Evolutionary conservation across 768 basidiomycete species (phyloP).

Genomic region (Lentinula raphanica): DNA sequence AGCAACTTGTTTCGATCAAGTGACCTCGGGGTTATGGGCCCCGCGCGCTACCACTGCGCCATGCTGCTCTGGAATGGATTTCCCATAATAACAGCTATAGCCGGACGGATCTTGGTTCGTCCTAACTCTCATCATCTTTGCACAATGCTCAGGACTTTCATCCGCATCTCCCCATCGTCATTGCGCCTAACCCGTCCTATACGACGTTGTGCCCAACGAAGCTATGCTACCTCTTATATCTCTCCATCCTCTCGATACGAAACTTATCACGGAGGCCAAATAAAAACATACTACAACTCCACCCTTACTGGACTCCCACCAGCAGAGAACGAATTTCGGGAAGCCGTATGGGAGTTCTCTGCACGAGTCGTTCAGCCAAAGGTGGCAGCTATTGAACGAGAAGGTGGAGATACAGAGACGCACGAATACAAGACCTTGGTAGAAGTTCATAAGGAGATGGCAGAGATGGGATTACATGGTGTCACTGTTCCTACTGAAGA

Average conservation of each 20-base stretch:
- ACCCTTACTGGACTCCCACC: not conserved
- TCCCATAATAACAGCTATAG: no score
- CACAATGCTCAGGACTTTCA: not conserved
- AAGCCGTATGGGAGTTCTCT: slow-evolving; percentile 75
- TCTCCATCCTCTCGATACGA: not conserved
- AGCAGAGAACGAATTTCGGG: slow-evolving; percentile 57
- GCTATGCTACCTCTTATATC: not conserved
- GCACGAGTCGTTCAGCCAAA: slow-evolving; percentile 80
- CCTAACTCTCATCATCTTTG: not conserved
- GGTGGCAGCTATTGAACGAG: slow-evolving; percentile 81
- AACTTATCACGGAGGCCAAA: not conserved
- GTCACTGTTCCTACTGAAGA: slow-evolving; percentile 75
- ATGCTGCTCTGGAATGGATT: slow-evolving; percentile 34
- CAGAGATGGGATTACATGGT: slow-evolving; percentile 89
- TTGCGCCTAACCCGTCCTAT: no score
- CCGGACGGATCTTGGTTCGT: not conserved
- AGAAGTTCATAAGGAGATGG: slow-evolving; percentile 87
- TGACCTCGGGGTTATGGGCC: slow-evolving; percentile 62
- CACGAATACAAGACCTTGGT: slow-evolving; percentile 20
- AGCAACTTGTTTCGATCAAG: slow-evolving; percentile 63
- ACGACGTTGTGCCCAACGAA: not conserved
- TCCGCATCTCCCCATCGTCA: not conserved
- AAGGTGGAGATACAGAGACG: slow-evolving; percentile 61
- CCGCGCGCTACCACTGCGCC: slow-evolving; percentile 56
- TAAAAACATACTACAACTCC: not conserved